A percentile compares a stretch with the other conserved stretches of the same genome.
Evolutionary conservation across 768 basidiomycete genomes (phyloP).

Genomic region (Termitomyces sp.): DNA sequence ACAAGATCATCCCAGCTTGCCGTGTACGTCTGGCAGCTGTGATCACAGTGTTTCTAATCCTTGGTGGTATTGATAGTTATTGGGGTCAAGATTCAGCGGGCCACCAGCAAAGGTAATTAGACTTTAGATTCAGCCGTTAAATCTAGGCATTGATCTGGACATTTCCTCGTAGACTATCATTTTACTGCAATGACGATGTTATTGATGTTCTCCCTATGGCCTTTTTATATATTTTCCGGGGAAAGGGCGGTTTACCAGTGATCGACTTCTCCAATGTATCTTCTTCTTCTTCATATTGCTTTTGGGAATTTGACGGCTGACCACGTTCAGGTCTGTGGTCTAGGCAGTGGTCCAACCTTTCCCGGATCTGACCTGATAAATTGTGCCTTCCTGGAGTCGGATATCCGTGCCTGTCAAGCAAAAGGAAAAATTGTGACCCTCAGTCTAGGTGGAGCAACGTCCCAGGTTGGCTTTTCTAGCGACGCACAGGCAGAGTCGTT

Average conservation of each 20-base stretch:
- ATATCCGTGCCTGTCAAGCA: constrained; percentile 61
- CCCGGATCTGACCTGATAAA: constrained; percentile 56
- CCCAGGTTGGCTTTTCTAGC: constrained; percentile 48
- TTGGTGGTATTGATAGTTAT: constrained; percentile 21
- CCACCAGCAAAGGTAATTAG: constrained; percentile 28
- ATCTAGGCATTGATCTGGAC: background rate
- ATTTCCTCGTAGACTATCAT: constrained; percentile 32
- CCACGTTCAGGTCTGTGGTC: constrained; percentile 46
- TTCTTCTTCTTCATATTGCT: constrained; percentile 6
- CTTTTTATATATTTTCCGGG: constrained; percentile 56
- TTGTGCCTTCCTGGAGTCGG: constrained; percentile 54
- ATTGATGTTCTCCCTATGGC: constrained; percentile 60
- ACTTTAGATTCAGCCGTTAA: background rate
- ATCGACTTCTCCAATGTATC: constrained; percentile 58
- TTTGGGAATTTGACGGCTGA: background rate
- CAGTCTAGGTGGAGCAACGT: constrained; percentile 53
- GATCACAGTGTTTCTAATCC: background rate
- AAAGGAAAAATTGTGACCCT: constrained; percentile 52
- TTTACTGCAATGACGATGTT: constrained; percentile 58
- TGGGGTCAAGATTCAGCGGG: constrained; percentile 37
- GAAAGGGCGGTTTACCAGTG: constrained; percentile 51
- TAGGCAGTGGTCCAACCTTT: constrained; percentile 38
- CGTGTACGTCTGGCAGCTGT: constrained; percentile 22
- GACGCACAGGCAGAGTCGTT: constrained; percentile 48
- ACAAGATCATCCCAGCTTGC: constrained; percentile 22